Evolutionary conservation across 176 grass and related monocot species (phyloP).

Genomic region (Triticum monococcum): DNA sequence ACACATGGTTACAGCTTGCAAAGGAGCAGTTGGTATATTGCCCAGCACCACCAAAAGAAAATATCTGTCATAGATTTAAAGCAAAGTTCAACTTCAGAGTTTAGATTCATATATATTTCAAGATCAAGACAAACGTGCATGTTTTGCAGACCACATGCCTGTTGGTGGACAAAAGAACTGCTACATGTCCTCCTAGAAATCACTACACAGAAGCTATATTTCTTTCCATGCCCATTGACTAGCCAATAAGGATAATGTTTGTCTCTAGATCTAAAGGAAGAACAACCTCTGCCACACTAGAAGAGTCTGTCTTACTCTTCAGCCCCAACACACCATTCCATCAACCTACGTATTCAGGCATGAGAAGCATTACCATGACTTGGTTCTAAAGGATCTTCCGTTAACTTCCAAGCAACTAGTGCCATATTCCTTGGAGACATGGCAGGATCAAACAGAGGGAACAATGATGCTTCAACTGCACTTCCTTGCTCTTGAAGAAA

Average conservation of each 20-base stretch:
- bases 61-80: constrained; percentile 18
- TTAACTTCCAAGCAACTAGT: constrained; percentile 62
- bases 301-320: constrained; percentile 16
- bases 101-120: constrained; percentile 12
- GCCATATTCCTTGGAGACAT: constrained; percentile 89
- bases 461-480: constrained; percentile 55
- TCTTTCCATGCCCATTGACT: neutral
- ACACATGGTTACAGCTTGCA: neutral
- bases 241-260: constrained; percentile 13
- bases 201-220: neutral
- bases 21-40: constrained; percentile 10
- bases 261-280: constrained; percentile 2
- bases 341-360: constrained; percentile 21
- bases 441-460: constrained; percentile 81
- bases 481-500: constrained; percentile 77
- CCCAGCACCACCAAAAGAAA: constrained; percentile 15
- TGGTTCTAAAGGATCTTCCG: constrained; percentile 27
- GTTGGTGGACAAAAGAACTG: neutral
- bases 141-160: constrained; percentile 15
- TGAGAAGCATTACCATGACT: constrained; percentile 53
- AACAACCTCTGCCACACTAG: constrained; percentile 12
- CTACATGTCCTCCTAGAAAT: constrained; percentile 6
- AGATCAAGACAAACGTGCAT: constrained; percentile 19
- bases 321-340: constrained; percentile 6
- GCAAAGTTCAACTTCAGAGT: neutral